Conservation (phyloP, 805 yeast species). For the Vanderwaltozyma tropicalis region DNA sequence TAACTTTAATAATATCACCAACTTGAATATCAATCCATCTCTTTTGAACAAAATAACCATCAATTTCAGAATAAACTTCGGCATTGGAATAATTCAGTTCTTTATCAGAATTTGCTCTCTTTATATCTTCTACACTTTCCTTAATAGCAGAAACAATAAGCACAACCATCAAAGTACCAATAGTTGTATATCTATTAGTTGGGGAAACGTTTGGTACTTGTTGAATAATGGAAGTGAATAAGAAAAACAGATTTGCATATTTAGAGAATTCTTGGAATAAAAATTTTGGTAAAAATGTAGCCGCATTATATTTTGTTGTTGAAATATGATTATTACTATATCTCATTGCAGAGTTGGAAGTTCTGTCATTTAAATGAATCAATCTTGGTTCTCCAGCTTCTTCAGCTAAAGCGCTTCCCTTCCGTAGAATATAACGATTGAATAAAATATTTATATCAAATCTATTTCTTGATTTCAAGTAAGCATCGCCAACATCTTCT, state of each 20-base stretch:
- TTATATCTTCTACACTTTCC: slow-evolving; percentile 83
- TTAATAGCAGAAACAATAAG: slow-evolving; percentile 84
- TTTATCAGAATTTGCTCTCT: slow-evolving; percentile 77
- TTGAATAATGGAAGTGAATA: slow-evolving; percentile 86
- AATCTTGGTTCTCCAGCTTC: slow-evolving; percentile 42
- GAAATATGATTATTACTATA: slow-evolving; percentile 80
- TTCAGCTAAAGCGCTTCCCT: slow-evolving; percentile 6
- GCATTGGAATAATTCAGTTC: slow-evolving; percentile 77
- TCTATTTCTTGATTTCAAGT: slow-evolving; percentile 26
- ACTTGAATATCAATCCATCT: slow-evolving; percentile 84
- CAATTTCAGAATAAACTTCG: slow-evolving; percentile 46
- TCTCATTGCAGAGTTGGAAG: slow-evolving; percentile 42
- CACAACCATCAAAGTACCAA: slow-evolving; percentile 80
- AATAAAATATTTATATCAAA: slow-evolving; percentile 32
- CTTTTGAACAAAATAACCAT: slow-evolving; percentile 53
- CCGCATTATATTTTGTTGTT: slow-evolving; percentile 88
- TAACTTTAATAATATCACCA: slow-evolving; percentile 82
- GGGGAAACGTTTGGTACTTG: slow-evolving; percentile 97
- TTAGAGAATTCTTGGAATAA: slow-evolving; percentile 93
- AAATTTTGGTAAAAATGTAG: slow-evolving; percentile 90
- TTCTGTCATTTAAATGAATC: slow-evolving; percentile 57
- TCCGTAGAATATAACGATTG: slow-evolving; percentile 28
- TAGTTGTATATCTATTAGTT: slow-evolving; percentile 89
- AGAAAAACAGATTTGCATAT: slow-evolving; percentile 88
- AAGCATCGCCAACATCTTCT: slow-evolving; percentile 15